Evolutionary conservation across 179 eudicot species (phyloP), one percentile per base, ranked within the genome.

Genomic region (Spinacia oleracea): DNA sequence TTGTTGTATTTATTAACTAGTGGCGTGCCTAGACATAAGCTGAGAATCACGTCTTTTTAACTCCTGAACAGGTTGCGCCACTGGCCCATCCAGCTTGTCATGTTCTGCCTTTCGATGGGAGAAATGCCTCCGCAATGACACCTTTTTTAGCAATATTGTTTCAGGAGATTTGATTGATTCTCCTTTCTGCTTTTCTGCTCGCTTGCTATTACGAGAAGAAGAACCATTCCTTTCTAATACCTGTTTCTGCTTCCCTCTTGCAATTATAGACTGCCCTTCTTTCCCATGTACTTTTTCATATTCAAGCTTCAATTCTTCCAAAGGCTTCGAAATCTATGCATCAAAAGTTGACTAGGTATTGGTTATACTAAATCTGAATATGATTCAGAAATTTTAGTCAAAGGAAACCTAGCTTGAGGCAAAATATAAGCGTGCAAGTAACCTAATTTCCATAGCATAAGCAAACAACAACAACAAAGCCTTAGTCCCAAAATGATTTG

Each of bases 231-330:
- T 74, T 68, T 78, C 85, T 50, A 78, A 43, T 8, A 79, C 25
- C 27, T 86, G 80, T 73, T 85, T 82, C 74, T 85, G 84, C 81
- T 81, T 89, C 84, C 82, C 92, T 70, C 80, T 82, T 23, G 93
- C 53, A 55, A 83, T 89, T 3, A 82, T 76, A 0, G 88, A 76
- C 40, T 80, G 78, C 1, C 79, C 79, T 50, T 79, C 76, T 77
- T 85, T 88, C 81, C 84, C 88, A 40, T 89, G 83, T 66, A 83
- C 78, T 87, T 90, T 90, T 73, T 87, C 94, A 9, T 91, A 96
- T 46, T 90, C 96, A 42, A 88, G 73, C 87, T 75, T 90, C 85
- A 89, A 77, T 29, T 87, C 96, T 79, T 87, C 99, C 87, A 96
- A 79, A 25, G 79, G 85, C 83, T 82, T 93, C 0, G 98, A 89